These are phyloP conservation scores for Claviceps sp. DNA, from an alignment of 2,329 filamentous ascomycete species.

Conservation along the genomic window DNA sequence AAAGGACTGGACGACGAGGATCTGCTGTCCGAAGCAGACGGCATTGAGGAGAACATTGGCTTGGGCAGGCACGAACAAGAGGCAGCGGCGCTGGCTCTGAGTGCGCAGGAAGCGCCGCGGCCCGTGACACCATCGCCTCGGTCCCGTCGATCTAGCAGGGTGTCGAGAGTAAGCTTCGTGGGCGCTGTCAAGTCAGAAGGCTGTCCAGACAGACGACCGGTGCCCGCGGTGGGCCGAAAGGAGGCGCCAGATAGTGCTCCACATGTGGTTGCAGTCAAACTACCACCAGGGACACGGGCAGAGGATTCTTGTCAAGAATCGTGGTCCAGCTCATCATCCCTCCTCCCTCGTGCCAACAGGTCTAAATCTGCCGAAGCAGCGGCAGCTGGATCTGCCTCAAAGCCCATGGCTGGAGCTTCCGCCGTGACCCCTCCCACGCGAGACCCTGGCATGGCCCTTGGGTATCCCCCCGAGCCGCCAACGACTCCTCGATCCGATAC, in stretches of 20 bases:
- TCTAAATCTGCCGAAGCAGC: constrained; percentile 24
- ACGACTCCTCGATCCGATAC: constrained; percentile 16
- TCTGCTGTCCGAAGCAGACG: constrained; percentile 39
- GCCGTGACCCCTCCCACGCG: constrained; percentile 19
- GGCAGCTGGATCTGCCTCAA: constrained; percentile 12
- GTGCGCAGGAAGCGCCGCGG: constrained; percentile 10
- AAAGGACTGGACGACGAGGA: constrained; percentile 45
- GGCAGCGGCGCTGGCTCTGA: constrained; percentile 5
- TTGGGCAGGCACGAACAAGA: constrained; percentile 35
- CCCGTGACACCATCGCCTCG: constrained; percentile 13
- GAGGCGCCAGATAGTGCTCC: constrained; percentile 18
- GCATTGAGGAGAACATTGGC: constrained; percentile 50
- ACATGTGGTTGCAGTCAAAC: constrained; percentile 20
- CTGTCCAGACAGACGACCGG: constrained; percentile 21
- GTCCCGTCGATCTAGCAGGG: constrained; percentile 35
- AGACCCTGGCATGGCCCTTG: constrained; percentile 13
- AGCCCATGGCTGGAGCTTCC: constrained; percentile 14
- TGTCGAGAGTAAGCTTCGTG: constrained; percentile 32
- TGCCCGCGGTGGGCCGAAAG: constrained; percentile 20
- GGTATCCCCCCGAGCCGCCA: constrained; percentile 13
- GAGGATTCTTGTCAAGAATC: constrained; percentile 30
- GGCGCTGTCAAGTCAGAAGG: constrained; percentile 24
- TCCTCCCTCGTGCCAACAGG: constrained; percentile 22
- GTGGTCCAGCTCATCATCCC: constrained; percentile 16
- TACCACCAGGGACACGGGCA: constrained; percentile 24